Base-by-base conservation (phyloP, 208 protist species). In the Leishmania gerbilli region DNA sequence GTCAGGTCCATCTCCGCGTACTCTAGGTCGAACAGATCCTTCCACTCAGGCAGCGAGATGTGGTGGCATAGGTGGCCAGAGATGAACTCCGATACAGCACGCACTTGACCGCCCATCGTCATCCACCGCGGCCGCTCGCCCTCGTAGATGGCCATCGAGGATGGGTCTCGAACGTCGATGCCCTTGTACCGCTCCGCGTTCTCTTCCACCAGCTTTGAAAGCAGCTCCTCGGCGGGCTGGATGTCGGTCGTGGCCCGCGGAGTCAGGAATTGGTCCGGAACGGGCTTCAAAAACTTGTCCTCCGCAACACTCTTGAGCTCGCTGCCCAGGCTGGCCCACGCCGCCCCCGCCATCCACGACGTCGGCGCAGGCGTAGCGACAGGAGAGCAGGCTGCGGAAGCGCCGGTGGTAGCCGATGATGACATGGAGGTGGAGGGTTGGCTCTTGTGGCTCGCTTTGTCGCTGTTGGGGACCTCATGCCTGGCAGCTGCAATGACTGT, bases 1-100 rank as follows among this genome's bases (percentile, higher is more conserved):
- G 91, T 96, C 24, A 97, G 74, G 76, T 97, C 94, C 92, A 97
- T 96, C 90, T 97, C 92, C 7, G 91, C 91, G 83, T 96, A 95
- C 89, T 96, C 88, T 13, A 97, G 75, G 81, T 97, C 94, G 82
- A 97, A 96, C n/a, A 97, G 83, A 53, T 79, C 75, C 78, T 88
- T 90, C 93, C 94, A 97, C 87, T 94, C 92, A 5, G 87, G 87
- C 1, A 97, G 84, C 1, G 93, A 94, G 60, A 97, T 95, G 86
- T 97, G 94, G 62, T 97, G 94, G 80, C 92, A 95, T 13, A 97
- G 79, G 82, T 97, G 94, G n/a, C 94, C 94, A 8, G 90, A 95
- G 56, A 97, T 95, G 76, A 97, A 97, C 86, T 97, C 92, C 13
- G 90, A 91, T 4, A 97, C 94, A 8, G 94, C 94, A 40, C 91